phyloP scores from a whole-genome alignment of 495 filamentous ascomycete species.

The Pseudoneurospora amorphoporcata region DNA sequence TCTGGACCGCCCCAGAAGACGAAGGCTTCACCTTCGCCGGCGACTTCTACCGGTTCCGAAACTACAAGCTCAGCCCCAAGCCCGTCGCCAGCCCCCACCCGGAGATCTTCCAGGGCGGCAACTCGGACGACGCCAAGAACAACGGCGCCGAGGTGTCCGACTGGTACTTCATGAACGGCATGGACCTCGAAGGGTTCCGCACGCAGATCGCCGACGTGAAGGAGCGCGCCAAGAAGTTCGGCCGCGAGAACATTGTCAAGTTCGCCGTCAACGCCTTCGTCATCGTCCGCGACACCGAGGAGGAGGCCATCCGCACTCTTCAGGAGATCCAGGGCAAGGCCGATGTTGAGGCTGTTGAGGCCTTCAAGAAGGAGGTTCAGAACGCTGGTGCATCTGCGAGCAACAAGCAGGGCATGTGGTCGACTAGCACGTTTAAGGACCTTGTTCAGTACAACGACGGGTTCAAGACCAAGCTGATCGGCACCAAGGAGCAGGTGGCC shows the following conservation, averaged over 20 bases:
- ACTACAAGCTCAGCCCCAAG: constrained; percentile 37
- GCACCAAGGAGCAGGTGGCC: constrained; percentile 38
- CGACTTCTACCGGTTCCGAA: constrained; percentile 40
- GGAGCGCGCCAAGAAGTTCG: constrained; percentile 24
- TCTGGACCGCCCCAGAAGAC: constrained; percentile 30
- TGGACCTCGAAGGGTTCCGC: constrained; percentile 38
- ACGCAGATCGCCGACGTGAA: constrained; percentile 36
- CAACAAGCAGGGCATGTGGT: constrained; percentile 39
- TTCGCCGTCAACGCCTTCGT: constrained; percentile 41
- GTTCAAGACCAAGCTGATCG: constrained; percentile 42
- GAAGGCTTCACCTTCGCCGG: constrained; percentile 36
- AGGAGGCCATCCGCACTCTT: constrained; percentile 32
- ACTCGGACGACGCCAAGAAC: constrained; percentile 34
- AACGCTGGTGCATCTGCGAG: constrained; percentile 32
- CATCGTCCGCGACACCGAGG: constrained; percentile 40
- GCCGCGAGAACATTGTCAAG: constrained; percentile 27
- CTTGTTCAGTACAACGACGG: constrained; percentile 42
- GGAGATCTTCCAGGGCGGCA: constrained; percentile 40
- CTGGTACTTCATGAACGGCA: constrained; percentile 44
- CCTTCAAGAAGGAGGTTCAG: constrained; percentile 33
- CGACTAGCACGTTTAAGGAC: constrained; percentile 35
- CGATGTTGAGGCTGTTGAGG: constrained; percentile 34
- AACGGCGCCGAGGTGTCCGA: constrained; percentile 33
- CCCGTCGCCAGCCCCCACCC: constrained; percentile 34
- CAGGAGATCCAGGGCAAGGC: constrained; percentile 42